phyloP scores from a whole-genome alignment of 2,329 filamentous ascomycete genomes.

The Ilyonectria sp. region DNA sequence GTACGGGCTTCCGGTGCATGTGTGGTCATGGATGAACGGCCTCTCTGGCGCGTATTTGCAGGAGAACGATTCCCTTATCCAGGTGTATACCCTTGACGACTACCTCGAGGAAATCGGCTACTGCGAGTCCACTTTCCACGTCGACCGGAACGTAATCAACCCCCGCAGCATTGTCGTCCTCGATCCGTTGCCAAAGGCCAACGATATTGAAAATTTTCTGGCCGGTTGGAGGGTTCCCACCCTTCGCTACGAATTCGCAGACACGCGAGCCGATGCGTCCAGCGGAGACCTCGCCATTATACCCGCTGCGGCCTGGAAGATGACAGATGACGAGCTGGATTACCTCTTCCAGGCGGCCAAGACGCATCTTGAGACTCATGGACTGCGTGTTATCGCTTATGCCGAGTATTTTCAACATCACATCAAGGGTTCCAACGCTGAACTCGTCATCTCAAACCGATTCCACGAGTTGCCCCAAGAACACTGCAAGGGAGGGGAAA shows the following conservation, averaged over 20 bases:
- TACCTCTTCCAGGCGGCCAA: neutral
- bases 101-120: slow-evolving; percentile 16
- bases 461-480: neutral
- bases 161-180: slow-evolving; percentile 18
- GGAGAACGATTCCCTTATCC: neutral
- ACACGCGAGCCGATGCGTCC: neutral
- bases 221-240: neutral
- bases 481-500: neutral
- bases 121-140: slow-evolving; percentile 6
- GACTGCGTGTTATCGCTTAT: neutral
- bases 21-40: slow-evolving; percentile 3
- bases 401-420: neutral
- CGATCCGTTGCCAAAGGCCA: slow-evolving; percentile 14
- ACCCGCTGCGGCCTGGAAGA: neutral
- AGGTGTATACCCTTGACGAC: slow-evolving; percentile 11
- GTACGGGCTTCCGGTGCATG: neutral
- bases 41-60: neutral
- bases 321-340: neutral
- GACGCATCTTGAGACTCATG: neutral
- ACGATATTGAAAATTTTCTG: neutral
- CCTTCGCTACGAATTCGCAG: neutral
- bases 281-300: neutral
- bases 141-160: slow-evolving; percentile 15
- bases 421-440: neutral
- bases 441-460: neutral